Evolutionary conservation across 1,139 yeast species (phyloP).

Genomic region (Arxiozyma heterogenica): DNA sequence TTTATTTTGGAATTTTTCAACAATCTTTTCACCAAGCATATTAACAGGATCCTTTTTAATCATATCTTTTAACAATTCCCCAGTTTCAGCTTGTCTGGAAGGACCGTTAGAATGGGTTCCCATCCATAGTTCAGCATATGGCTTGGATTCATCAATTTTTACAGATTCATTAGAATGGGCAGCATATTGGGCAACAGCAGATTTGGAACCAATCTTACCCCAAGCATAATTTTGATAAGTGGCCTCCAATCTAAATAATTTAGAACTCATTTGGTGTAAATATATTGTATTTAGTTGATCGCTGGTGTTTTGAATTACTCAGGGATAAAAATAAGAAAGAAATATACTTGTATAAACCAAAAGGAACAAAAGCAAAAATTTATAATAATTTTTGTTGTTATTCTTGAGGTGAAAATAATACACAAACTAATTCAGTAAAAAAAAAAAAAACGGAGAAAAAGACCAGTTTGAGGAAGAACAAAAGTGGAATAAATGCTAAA

Average conservation of each 20-base stretch:
- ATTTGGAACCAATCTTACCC: conserved; percentile 78
- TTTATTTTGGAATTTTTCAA: conserved; percentile 55
- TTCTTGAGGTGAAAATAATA: no score
- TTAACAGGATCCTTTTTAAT: conserved; percentile 51
- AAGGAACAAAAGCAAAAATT: no score
- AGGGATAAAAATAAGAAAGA: not conserved
- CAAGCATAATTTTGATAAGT: conserved; percentile 67
- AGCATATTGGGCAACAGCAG: conserved; percentile 87
- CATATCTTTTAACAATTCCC: conserved; percentile 54
- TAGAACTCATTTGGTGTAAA: conserved; percentile 26
- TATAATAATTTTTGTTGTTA: no score
- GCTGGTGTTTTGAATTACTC: not conserved
- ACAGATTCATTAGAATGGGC: conserved; percentile 54
- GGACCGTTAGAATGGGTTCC: conserved; percentile 96
- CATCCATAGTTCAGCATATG: conserved; percentile 96
- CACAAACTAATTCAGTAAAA: no score
- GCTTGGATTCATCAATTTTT: conserved; percentile 58
- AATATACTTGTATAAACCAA: no score
- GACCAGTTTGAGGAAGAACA: no score
- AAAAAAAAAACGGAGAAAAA: no score
- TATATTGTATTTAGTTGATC: not conserved
- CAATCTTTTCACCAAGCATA: conserved; percentile 49
- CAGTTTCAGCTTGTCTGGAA: conserved; percentile 49
- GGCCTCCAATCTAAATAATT: conserved; percentile 33
- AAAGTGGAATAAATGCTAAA: no score